Evolutionary conservation across 1,284 basidiomycete genomes (phyloP).

Genomic region (Rhodotorula sp.): DNA sequence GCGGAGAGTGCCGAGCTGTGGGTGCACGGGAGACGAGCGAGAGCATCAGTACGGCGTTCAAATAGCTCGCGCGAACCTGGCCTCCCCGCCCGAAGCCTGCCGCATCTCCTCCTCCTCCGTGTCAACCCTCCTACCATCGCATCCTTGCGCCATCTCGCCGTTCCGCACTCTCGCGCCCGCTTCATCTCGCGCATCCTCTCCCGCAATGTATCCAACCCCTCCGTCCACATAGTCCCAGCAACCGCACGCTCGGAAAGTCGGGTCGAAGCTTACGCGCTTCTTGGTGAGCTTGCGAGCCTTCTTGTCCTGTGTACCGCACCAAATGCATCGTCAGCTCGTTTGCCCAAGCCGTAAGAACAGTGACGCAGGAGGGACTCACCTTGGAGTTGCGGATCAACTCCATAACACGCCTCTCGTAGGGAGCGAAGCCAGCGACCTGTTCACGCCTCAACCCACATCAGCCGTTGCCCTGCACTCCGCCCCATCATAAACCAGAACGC

Average conservation of each 20-base stretch:
- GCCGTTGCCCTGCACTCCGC: not conserved
- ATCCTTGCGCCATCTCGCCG: too few species aligned
- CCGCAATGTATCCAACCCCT: not conserved
- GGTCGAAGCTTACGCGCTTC: conserved; percentile 72
- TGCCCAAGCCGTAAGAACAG: too few species aligned
- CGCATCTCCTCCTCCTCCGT: not conserved
- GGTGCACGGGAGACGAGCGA: conserved; percentile 7
- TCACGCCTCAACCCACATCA: not conserved
- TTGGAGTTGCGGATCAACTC: conserved; percentile 99
- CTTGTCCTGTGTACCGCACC: conserved; percentile 67
- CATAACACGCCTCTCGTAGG: conserved; percentile 98
- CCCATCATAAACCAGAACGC: conserved; percentile 1
- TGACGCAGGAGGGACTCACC: conserved; percentile 55
- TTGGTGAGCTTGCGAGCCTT: conserved; percentile 97
- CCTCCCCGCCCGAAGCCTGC: not conserved
- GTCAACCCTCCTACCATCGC: not conserved
- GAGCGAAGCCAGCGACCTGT: conserved; percentile 80
- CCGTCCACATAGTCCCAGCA: too few species aligned
- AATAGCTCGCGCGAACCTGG: not conserved
- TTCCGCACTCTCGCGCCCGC: too few species aligned
- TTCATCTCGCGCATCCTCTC: not conserved
- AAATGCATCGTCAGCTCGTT: not conserved
- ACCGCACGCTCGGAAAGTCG: not conserved
- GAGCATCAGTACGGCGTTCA: not conserved
- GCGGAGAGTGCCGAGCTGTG: conserved; percentile 85